These are phyloP conservation scores for Marvania coccoides DNA, from an alignment of 139 green algal species.

Conservation along the genomic window DNA sequence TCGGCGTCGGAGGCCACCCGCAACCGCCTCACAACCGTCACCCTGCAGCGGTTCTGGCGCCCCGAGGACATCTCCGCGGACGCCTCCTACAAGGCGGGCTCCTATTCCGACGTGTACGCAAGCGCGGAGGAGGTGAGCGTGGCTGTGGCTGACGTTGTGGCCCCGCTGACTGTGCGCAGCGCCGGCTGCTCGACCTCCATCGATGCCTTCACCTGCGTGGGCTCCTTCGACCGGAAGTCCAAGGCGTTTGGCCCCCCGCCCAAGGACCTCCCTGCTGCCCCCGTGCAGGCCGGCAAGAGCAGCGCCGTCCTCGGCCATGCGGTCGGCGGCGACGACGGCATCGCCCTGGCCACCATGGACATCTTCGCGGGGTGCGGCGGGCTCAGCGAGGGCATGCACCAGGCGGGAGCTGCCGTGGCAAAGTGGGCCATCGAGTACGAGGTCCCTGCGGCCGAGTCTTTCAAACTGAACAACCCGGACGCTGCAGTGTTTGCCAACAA, in stretches of 20 bases:
- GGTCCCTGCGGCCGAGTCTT: constrained; percentile 75
- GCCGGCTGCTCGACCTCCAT: constrained; percentile 6
- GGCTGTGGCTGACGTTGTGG: constrained; percentile 40
- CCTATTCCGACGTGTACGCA: constrained; percentile 65
- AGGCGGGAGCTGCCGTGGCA: constrained; percentile 61
- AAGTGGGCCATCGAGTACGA: constrained; percentile 97
- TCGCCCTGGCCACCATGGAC: constrained; percentile 75
- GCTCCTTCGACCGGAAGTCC: constrained; percentile 40
- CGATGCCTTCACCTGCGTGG: constrained; percentile 31
- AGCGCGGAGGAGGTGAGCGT: constrained; percentile 43
- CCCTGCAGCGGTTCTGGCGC: constrained; percentile 75
- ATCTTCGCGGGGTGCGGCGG: constrained; percentile 96
- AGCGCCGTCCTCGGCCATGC: background rate
- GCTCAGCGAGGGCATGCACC: constrained; percentile 89
- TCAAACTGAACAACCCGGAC: constrained; percentile 80
- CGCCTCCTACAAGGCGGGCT: constrained; percentile 56
- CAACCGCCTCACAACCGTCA: constrained; percentile 17
- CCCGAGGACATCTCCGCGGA: constrained; percentile 82
- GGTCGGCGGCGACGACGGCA: constrained; percentile 24
- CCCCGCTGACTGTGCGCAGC: constrained; percentile 43
- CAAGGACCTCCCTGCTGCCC: background rate
- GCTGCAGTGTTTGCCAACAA: constrained; percentile 70
- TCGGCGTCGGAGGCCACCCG: background rate
- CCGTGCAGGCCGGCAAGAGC: constrained; percentile 2
- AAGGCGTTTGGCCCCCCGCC: constrained; percentile 22